Evolutionary conservation across 257 asterid genomes (phyloP).

Genomic region (Nyctanthes arbortristis): DNA sequence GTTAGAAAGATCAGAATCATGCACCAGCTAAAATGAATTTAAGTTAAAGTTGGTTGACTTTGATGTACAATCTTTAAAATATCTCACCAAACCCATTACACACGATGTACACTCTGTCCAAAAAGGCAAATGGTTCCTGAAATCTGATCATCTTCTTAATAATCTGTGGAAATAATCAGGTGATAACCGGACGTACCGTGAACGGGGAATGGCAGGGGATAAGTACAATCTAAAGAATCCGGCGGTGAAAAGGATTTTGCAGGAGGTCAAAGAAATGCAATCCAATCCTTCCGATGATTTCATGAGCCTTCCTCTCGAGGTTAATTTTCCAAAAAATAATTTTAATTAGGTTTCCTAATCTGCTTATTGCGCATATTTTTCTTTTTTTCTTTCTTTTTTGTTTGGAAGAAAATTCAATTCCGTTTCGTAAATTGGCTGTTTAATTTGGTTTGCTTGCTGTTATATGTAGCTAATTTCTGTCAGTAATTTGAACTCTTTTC

Average conservation of each 20-base stretch:
- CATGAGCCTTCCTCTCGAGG: constrained; percentile 98
- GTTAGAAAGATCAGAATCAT: neutral
- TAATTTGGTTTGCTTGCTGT: neutral
- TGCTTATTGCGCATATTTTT: neutral
- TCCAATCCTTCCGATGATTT: constrained; percentile 91
- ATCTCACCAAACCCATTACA: neutral
- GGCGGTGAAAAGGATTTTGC: constrained; percentile 92
- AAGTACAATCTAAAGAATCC: constrained; percentile 85
- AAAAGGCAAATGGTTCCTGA: no score
- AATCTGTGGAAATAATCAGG: constrained; percentile 17
- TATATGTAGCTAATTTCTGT: constrained; percentile 8
- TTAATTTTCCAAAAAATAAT: constrained; percentile 5
- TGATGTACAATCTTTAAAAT: neutral
- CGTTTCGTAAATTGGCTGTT: neutral
- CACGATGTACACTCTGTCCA: no score
- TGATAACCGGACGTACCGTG: constrained; percentile 31
- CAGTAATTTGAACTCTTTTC: no score
- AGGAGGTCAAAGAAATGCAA: constrained; percentile 95
- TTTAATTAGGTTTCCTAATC: neutral
- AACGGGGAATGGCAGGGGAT: constrained; percentile 62
- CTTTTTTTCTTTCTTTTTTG: neutral
- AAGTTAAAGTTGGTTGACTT: neutral
- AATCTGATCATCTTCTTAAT: constrained; percentile 16
- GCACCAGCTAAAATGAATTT: neutral
- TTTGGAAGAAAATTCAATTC: neutral